phyloP scores from a whole-genome alignment of 2,329 filamentous ascomycete genomes.

The Aschersonia sp. region DNA sequence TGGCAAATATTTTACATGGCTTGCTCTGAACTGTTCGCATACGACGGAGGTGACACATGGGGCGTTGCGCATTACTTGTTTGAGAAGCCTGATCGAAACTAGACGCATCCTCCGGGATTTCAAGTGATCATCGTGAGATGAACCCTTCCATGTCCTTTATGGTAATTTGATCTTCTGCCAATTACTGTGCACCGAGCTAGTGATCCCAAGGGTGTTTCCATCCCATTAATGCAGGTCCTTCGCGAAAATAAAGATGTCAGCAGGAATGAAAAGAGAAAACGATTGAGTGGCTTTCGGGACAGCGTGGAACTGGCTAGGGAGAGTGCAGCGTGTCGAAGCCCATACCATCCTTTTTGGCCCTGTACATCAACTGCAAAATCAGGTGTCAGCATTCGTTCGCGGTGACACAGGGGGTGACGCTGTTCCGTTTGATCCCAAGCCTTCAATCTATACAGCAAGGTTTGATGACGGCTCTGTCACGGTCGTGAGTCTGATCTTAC shows the following conservation, averaged over 20 bases:
- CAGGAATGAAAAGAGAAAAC: background rate
- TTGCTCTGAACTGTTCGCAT: slow-evolving; percentile 55
- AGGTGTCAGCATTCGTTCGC: background rate
- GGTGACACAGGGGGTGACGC: background rate
- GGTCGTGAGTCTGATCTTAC: slow-evolving; percentile 34
- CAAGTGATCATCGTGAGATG: background rate
- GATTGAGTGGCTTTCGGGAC: background rate
- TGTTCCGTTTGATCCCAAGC: background rate
- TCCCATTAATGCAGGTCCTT: slow-evolving; percentile 65
- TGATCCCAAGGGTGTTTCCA: slow-evolving; percentile 97
- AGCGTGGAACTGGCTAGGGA: background rate
- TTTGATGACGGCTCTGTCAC: no score
- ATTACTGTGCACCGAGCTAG: slow-evolving; percentile 25
- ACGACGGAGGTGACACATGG: slow-evolving; percentile 51
- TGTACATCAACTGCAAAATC: slow-evolving; percentile 66
- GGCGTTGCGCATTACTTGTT: slow-evolving; percentile 54
- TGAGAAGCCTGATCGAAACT: slow-evolving; percentile 31
- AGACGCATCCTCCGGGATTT: background rate
- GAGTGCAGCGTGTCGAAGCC: background rate
- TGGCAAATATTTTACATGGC: slow-evolving; percentile 64
- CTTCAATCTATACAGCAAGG: no score
- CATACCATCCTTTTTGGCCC: slow-evolving; percentile 84
- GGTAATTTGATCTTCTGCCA: no score
- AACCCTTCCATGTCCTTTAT: no score
- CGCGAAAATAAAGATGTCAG: background rate